Evolutionary conservation across 805 yeast species (phyloP), one percentile per base, ranked within the genome.

Genomic region (Candida quercuum): DNA sequence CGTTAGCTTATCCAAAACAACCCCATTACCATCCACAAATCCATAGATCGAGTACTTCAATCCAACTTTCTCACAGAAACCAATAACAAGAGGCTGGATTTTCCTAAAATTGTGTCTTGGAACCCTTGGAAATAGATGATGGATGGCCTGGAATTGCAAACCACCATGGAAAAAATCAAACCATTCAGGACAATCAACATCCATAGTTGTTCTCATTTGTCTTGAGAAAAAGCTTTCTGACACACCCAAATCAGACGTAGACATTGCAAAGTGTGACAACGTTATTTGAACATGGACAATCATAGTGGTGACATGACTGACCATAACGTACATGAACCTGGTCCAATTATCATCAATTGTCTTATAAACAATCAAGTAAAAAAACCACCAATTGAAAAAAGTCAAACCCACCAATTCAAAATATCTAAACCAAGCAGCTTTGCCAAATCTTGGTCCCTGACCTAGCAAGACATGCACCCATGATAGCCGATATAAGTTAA

Each of bases 281-380:
- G 95, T 86, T 60, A 87, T 87, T 57, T 88, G 96, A 23, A 87
- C 95, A 59, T 87, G 96, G n/a, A 87, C 91, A 27, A 89, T 71
- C 94, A 86, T 86, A 3, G 96, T 84, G 11, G 85, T 72, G 8
- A 86, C 54, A 51, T 87, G 95, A 29, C 89, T 79, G 6, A 85
- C 76, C 69, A 86, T 51, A 13, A 88, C 64, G 56, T 69, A 88
- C 42, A 63, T 60, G 47, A 81, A 66, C 42, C 83, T 67, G 36
- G 74, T 69, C 58, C 74, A 55, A 35, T 71, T 64, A 9, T 77
- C 72, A 14, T 76, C 73, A 20, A 87, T 60, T 3, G 67, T 42
- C 31, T 72, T 70, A 43, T 59, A 62, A 12, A 82, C 71, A 16
- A 84, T 45, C 37, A 76, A 53, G 54, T 86, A 87, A 56, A 83